A percentile compares a stretch with the other conserved stretches of the same genome.
Evolutionary conservation across 192 early-diverging fungal species (phyloP).

Genomic region (Dissophora ornata): DNA sequence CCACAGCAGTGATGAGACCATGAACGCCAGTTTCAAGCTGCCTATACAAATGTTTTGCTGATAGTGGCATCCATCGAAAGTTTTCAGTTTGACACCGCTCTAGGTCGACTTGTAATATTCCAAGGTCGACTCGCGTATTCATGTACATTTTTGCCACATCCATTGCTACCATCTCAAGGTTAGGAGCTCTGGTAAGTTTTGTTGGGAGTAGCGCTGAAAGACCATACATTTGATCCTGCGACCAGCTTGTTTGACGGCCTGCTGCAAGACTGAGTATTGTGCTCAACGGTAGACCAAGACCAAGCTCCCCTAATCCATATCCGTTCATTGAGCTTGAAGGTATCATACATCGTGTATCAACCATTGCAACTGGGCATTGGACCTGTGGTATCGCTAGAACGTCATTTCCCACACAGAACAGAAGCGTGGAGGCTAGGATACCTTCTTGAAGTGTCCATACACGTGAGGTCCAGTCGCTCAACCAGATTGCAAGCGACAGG

Average conservation of each 20-base stretch:
- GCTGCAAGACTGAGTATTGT: neutral
- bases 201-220: constrained; percentile 12
- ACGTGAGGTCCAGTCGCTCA: constrained; percentile 20
- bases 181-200: neutral
- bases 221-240: constrained; percentile 4
- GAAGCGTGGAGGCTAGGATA: constrained; percentile 12
- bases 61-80: constrained; percentile 15
- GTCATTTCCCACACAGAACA: constrained; percentile 8
- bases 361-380: neutral
- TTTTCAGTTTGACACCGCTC: neutral
- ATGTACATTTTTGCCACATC: constrained; percentile 10
- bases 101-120: neutral
- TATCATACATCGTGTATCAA: neutral
- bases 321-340: neutral
- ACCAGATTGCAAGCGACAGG: constrained; percentile 4
- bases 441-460: constrained; percentile 16
- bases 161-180: constrained; percentile 8
- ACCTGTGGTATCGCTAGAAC: constrained; percentile 17
- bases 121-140: neutral
- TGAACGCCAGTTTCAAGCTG: neutral
- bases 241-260: constrained; percentile 10
- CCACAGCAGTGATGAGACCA: neutral
- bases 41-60: neutral
- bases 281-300: neutral
- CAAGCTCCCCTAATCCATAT: constrained; percentile 1